Percentiles rank a stretch among this genome's conserved stretches.
These are phyloP conservation scores for Apiotrichum porosum DNA, from an alignment of 1,284 basidiomycete species.

Conservation along the genomic window DNA sequence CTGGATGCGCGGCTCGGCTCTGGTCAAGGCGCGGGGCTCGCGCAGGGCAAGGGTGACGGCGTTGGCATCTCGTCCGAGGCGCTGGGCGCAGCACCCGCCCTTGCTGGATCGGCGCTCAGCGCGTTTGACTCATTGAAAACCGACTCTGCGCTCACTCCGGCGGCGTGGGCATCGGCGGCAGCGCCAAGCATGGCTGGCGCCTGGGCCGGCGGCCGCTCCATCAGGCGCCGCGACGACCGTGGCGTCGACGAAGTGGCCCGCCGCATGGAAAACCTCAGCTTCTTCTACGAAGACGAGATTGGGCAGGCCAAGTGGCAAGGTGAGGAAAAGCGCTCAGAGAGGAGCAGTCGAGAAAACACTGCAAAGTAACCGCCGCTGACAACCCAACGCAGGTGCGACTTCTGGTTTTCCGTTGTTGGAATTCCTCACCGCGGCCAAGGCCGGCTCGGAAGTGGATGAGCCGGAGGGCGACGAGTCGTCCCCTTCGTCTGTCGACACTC, in stretches of 20 bases:
- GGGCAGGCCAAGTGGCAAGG: slow-evolving; percentile 51
- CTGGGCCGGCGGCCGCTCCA: slow-evolving; percentile 12
- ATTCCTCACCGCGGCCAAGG: slow-evolving; percentile 60
- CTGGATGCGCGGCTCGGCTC: slow-evolving; percentile 44
- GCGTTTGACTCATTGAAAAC: slow-evolving; percentile 7
- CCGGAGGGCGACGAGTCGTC: slow-evolving; percentile 14
- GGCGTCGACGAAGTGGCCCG: slow-evolving; percentile 37
- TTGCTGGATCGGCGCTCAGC: background rate
- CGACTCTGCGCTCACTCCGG: slow-evolving; percentile 3
- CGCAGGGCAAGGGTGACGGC: slow-evolving; percentile 38
- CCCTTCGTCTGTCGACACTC: slow-evolving; percentile 12
- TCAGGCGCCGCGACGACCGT: slow-evolving; percentile 10
- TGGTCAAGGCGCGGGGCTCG: slow-evolving; percentile 40
- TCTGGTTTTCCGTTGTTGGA: slow-evolving; percentile 81
- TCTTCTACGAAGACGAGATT: slow-evolving; percentile 51
- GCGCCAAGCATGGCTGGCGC: slow-evolving; percentile 3
- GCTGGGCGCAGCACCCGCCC: slow-evolving; percentile 17
- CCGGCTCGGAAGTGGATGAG: slow-evolving; percentile 9
- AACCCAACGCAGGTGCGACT: slow-evolving; percentile 64
- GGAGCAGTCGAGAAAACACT: too few relatives aligned
- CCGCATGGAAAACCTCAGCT: slow-evolving; percentile 45
- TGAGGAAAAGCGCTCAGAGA: too few relatives aligned
- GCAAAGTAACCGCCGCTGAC: too few relatives aligned
- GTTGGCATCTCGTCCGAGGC: slow-evolving; percentile 39
- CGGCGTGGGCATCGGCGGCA: background rate